phyloP scores from a whole-genome alignment of 495 filamentous ascomycete species.

The Schizothecium vesticola region DNA sequence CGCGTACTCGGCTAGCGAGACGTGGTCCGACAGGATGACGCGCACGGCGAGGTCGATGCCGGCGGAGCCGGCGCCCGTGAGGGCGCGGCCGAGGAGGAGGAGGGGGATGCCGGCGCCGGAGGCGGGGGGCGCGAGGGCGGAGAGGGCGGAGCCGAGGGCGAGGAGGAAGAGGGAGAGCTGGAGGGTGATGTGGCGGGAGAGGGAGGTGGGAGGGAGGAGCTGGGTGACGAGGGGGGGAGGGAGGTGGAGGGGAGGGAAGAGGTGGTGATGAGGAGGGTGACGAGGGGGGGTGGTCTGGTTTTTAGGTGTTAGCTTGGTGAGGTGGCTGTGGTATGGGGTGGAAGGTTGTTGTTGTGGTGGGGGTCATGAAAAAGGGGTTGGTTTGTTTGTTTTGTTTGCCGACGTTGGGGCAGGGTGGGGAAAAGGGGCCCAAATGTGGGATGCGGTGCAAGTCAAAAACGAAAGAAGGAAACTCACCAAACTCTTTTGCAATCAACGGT shows the following conservation, averaged over 20 bases:
- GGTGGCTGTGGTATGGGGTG: too few species aligned
- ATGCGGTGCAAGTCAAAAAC: background rate
- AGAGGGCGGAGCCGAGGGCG: conserved; percentile 12
- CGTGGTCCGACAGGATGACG: conserved; percentile 53
- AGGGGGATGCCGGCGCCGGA: conserved; percentile 51
- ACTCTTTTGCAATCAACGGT: conserved; percentile 54
- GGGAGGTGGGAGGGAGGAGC: conserved; percentile 46
- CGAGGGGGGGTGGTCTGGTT: conserved; percentile 45
- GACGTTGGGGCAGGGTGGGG: too few species aligned
- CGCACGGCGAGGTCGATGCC: conserved; percentile 51
- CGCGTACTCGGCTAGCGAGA: conserved; percentile 51
- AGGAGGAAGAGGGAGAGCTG: background rate
- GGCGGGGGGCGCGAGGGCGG: conserved; percentile 44
- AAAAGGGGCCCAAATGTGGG: background rate
- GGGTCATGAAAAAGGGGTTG: too few species aligned
- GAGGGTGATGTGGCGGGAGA: conserved; percentile 38
- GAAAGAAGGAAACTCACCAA: conserved; percentile 38
- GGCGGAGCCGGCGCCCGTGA: conserved; percentile 52
- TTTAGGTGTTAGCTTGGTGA: too few species aligned
- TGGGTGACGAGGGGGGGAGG: conserved; percentile 61
- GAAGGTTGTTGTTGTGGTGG: too few species aligned
- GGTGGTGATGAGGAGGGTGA: conserved; percentile 60
- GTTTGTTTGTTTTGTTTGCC: background rate
- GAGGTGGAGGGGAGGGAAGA: conserved; percentile 57
- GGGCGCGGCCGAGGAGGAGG: conserved; percentile 51